Evolutionary conservation across 2,329 filamentous ascomycete genomes (phyloP).

Genomic region (Penicillium palitans): DNA sequence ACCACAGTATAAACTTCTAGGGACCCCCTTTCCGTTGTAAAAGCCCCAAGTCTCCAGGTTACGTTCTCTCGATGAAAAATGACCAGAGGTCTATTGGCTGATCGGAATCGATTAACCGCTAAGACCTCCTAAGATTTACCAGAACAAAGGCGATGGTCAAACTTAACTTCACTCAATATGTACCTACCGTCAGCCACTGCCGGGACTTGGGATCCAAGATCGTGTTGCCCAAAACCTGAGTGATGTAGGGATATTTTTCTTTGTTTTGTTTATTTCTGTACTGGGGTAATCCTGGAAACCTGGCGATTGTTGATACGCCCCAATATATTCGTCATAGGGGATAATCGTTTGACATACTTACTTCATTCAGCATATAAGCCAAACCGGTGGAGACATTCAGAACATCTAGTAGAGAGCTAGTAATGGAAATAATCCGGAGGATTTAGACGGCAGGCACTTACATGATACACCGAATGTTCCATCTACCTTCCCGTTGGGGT

Average conservation of each 20-base stretch:
- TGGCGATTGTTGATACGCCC: not conserved
- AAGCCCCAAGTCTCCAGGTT: not conserved
- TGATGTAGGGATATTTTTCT: not conserved
- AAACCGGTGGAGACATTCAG: no score
- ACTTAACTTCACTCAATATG: not conserved
- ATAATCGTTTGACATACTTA: no score
- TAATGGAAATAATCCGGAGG: no score
- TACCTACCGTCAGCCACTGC: not conserved
- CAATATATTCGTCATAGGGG: not conserved
- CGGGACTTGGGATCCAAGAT: not conserved
- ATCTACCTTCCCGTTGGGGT: no score
- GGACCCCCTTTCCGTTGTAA: not conserved
- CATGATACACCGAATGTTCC: no score
- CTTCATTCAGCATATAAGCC: no score
- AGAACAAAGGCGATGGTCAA: not conserved
- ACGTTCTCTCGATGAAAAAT: not conserved
- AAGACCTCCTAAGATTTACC: not conserved
- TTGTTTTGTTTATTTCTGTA: not conserved
- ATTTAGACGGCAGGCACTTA: no score
- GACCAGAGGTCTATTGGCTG: not conserved
- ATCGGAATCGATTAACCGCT: not conserved
- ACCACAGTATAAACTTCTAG: not conserved
- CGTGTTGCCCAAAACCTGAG: not conserved
- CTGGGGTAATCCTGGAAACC: not conserved
- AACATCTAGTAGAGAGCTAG: no score